Evolutionary conservation across 2,329 filamentous ascomycete genomes (phyloP), one percentile per base, ranked within the genome.

Genomic region (Aurifilum marmelostoma): DNA sequence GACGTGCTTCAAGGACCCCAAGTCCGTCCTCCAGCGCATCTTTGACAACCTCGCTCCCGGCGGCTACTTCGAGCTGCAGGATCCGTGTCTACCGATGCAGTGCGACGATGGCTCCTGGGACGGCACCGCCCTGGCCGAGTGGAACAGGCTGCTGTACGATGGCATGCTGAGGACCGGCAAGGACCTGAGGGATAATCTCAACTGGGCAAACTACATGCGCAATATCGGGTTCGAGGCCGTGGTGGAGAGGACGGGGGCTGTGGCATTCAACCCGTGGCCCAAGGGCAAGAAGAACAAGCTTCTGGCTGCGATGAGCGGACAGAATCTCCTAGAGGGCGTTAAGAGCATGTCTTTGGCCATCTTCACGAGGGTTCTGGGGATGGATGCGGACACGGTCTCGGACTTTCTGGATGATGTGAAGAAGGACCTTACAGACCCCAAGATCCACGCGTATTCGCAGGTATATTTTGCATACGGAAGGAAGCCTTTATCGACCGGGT

Each of bases 1-100:
- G 47, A 83, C 80, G 59, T 83, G 82, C 37, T 84, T 88, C 70
- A 75, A 79, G 24, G 80, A 88, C 73, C 86, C 84, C 77, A 79
- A 78, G 1, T 74, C 74, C n/a, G 78, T 88, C 27, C 76, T 86
- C 65, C 72, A 75, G 24, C 81, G 85, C 74, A 80, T 80, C 1
- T 86, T 80, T 72, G 76, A 80, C 69, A 80, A 75, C 69, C 73
- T 78, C 1, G 76, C 76, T 27, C 80, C 81, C 0, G 81, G 81
- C 2, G 81, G 80, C 7, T 77, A 72, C 67, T 74, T 81, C 61
- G 81, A 83, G 71, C 75, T 78, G n/a, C 75, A 77, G 37, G 75
- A 82, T 65, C 74, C 73, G 1, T 56, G 75, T 43, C 75, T 78
- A 63, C 75, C 75, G 3, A 72, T 77, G 72, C 68, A 67, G 69